phyloP scores from a whole-genome alignment of 495 filamentous ascomycete genomes.

The Penicillium turbatum region DNA sequence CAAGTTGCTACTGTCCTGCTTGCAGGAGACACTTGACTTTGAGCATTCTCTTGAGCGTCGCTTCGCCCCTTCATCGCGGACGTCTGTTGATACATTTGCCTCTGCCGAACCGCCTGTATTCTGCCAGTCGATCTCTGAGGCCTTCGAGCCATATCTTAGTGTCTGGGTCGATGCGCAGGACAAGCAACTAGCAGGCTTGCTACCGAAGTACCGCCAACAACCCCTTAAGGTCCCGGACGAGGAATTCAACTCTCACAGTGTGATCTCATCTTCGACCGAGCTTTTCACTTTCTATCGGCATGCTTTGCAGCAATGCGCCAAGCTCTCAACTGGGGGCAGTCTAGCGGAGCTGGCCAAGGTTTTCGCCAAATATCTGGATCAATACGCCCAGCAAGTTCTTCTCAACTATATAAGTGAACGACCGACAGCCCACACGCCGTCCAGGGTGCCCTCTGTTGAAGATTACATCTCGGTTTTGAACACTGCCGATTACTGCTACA shows the following conservation, averaged over 20 bases:
- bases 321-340: slow-evolving; percentile 83
- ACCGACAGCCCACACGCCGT: slow-evolving; percentile 44
- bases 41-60: slow-evolving; percentile 85
- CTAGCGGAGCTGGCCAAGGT: slow-evolving; percentile 81
- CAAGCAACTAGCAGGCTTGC: slow-evolving; percentile 76
- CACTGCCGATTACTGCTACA: slow-evolving; percentile 96
- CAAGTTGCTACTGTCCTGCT: slow-evolving; percentile 81
- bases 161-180: slow-evolving; percentile 97
- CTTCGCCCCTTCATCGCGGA: slow-evolving; percentile 72
- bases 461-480: slow-evolving; percentile 85
- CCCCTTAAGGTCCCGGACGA: slow-evolving; percentile 78
- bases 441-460: slow-evolving; percentile 59
- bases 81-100: slow-evolving; percentile 88
- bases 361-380: slow-evolving; percentile 89
- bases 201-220: slow-evolving; percentile 85
- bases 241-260: slow-evolving; percentile 86
- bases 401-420: slow-evolving; percentile 69
- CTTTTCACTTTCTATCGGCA: slow-evolving; percentile 95
- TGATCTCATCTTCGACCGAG: slow-evolving; percentile 90
- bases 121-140: slow-evolving; percentile 90
- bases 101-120: slow-evolving; percentile 77
- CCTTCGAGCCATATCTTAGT: slow-evolving; percentile 94
- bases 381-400: slow-evolving; percentile 91
- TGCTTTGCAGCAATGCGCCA: slow-evolving; percentile 88
- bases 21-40: slow-evolving; percentile 97